Evolutionary conservation across 306 rosid species (phyloP).

Genomic region (Alnus glutinosa): DNA sequence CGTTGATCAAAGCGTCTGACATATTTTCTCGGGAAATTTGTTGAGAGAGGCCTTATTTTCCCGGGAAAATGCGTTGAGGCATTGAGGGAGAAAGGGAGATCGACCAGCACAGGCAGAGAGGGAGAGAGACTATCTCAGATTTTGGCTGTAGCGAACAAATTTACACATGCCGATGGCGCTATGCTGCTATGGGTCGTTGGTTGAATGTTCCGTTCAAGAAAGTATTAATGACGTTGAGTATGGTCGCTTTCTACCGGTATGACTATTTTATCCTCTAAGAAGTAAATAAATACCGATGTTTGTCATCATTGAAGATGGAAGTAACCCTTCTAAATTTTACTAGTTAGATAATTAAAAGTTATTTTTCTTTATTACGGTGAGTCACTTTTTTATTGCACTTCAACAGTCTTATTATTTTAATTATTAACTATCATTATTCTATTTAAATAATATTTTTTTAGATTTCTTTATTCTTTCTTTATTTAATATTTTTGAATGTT

Average conservation of each 20-base stretch:
- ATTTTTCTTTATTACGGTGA: too few relatives aligned
- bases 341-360: too few relatives aligned
- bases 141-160: constrained; percentile 24
- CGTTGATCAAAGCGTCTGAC: constrained; percentile 98
- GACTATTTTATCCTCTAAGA: constrained; percentile 30
- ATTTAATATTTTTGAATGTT: too few relatives aligned
- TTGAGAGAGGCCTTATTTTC: constrained; percentile 13
- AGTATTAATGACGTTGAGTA: constrained; percentile 3
- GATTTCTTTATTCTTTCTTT: too few relatives aligned
- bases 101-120: neutral
- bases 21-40: constrained; percentile 38
- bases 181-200: constrained; percentile 18
- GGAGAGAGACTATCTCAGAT: constrained; percentile 16
- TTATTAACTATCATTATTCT: too few relatives aligned
- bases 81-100: neutral
- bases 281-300: neutral
- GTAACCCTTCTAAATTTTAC: too few relatives aligned
- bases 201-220: constrained; percentile 39
- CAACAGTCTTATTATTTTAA: too few relatives aligned
- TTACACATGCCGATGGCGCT: constrained; percentile 11
- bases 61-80: neutral
- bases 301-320: too few relatives aligned
- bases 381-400: too few relatives aligned
- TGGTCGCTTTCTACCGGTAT: too few relatives aligned
- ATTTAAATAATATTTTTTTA: too few relatives aligned